Percentiles rank a stretch among this genome's conserved stretches.
phyloP scores from a whole-genome alignment of 2,329 filamentous ascomycete species.

The Sclerotinia subarctica region DNA sequence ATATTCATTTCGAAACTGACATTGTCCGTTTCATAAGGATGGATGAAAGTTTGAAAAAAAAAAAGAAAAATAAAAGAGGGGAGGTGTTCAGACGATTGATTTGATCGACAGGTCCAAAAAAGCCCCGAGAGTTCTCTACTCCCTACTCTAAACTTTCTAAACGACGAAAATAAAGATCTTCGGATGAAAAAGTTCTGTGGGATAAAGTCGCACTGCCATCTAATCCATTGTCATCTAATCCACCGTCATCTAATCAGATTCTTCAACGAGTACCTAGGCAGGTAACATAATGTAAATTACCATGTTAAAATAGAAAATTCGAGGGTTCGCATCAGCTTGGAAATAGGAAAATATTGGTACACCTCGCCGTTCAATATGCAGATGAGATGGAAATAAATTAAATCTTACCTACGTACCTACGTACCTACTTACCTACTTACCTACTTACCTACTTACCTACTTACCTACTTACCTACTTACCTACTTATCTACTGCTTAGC shows the following conservation, averaged over 20 bases:
- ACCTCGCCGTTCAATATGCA: conserved; percentile 11
- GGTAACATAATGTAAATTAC: background rate
- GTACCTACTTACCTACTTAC: too few species aligned
- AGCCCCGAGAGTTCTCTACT: background rate
- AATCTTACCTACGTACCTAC: background rate
- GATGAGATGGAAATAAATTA: conserved; percentile 8
- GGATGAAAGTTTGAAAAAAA: background rate
- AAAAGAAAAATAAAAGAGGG: background rate
- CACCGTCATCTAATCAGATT: conserved; percentile 13
- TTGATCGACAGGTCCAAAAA: background rate
- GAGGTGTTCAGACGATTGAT: background rate
- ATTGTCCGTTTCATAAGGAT: background rate
- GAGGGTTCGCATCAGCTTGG: background rate
- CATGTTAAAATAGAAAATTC: background rate
- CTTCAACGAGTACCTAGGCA: background rate
- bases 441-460: too few species aligned
- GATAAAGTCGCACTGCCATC: background rate
- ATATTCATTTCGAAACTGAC: background rate
- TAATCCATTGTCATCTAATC: conserved; percentile 12
- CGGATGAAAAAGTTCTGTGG: conserved; percentile 1
- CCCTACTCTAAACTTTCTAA: background rate
- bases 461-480: too few species aligned
- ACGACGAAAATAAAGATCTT: conserved; percentile 1
- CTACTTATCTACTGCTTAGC: too few species aligned
- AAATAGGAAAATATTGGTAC: background rate